Percentiles rank a stretch among this genome's conserved stretches.
Conservation (phyloP, 495 filamentous ascomycete species). For the Parachaetomium inaequale region DNA sequence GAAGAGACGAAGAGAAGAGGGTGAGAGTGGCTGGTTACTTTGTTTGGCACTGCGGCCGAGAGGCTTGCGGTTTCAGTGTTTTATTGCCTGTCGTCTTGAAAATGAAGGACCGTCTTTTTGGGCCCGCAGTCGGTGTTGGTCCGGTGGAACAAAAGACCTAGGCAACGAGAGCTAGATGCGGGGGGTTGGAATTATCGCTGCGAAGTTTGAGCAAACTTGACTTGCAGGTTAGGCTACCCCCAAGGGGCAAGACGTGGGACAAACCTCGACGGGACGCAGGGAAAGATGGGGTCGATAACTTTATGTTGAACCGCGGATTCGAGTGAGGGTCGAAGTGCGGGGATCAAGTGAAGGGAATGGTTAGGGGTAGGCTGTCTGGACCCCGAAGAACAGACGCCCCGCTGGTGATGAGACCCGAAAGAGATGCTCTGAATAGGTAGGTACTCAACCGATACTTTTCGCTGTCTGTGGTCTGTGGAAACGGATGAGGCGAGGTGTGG, state of each 20-base stretch:
- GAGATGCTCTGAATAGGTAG: too few relatives aligned
- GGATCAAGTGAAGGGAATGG: background rate
- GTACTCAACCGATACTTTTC: too few relatives aligned
- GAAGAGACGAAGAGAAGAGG: background rate
- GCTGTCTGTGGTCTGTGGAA: background rate
- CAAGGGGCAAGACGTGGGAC: background rate
- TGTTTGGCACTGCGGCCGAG: background rate
- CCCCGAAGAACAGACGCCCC: too few relatives aligned
- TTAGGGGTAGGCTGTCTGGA: too few relatives aligned
- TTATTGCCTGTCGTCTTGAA: background rate
- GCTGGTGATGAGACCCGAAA: background rate
- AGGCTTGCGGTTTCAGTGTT: background rate
- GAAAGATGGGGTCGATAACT: background rate
- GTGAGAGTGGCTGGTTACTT: constrained; percentile 1
- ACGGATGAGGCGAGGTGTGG: too few relatives aligned
- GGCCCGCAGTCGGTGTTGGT: background rate
- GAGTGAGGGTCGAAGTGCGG: background rate
- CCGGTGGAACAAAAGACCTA: background rate
- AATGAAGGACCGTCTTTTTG: background rate
- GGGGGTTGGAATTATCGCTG: background rate
- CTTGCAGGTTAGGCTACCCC: background rate
- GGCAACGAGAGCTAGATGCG: background rate
- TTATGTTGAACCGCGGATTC: background rate
- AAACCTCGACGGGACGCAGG: background rate
- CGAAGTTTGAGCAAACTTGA: background rate